Evolutionary conservation across 441 rosid species (phyloP), one percentile per base, ranked within the genome.

Genomic region (Gossypium schwendimanii): DNA sequence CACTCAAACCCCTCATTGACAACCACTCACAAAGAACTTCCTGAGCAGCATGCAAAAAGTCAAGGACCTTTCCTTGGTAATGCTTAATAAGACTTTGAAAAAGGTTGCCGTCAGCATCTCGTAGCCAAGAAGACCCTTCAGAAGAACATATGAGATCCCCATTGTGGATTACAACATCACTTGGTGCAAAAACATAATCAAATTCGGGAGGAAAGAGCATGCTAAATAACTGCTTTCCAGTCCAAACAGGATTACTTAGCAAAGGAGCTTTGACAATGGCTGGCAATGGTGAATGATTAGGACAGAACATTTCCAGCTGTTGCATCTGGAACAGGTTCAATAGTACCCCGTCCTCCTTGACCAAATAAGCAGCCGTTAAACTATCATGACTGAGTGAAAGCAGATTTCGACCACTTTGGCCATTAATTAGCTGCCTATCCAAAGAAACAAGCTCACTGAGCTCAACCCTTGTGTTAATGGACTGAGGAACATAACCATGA

Each of bases 401-500:
- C 65, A 96, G 80, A 71, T 88, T 96, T 76, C 84, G 75, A 60
- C 99, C 98, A 66, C 87, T 96, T 76, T 93, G 98, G 50, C 81
- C 76, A 77, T 96, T 90, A 11, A 81, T 72, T 61, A 91, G 79
- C 79, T 96, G 99, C 73, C 76, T 93, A 74, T 93, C 88, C 73
- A 96, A 87, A 64, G 94, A 90, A 73, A 87, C 87, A 73, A 96
- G 98, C 82, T 93, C 98, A 2, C 55, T 81, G 1, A 96, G 94
- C 90, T 96, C 99, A 12, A 84, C 89, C 63, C 85, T 86, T 0
- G 97, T 80, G 53, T 83, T 88, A 50, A 96, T 73, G 0, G 98
- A 89, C 75, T 96, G 97, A 44, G 99, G 97, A 77, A 96, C 84
- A 67, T 90, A 96, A 24, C 99, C 99, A 60, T 96, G 99, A 26